Conservation (phyloP, 345 rosid species). For the Cardamine occulta region DNA sequence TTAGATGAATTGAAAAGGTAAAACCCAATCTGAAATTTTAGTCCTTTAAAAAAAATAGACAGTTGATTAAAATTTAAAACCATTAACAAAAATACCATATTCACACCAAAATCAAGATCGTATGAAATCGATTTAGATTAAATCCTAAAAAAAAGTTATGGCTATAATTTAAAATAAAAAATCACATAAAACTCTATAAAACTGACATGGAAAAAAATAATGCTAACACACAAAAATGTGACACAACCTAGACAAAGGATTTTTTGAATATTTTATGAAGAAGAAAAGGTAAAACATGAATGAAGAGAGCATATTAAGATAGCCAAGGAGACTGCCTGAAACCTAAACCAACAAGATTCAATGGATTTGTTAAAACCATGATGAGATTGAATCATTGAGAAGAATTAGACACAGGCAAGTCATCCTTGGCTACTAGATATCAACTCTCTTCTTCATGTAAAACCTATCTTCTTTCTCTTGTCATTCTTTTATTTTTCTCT, state of each 20-base stretch:
- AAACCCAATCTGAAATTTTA: neutral
- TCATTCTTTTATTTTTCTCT: slow-evolving; percentile 2
- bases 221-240: neutral
- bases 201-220: neutral
- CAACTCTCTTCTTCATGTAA: slow-evolving; percentile 35
- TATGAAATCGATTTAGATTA: neutral
- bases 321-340: slow-evolving; percentile 33
- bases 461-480: slow-evolving; percentile 33
- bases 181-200: neutral
- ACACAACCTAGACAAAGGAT: neutral
- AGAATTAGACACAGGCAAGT: slow-evolving; percentile 21
- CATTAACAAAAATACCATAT: too few relatives aligned
- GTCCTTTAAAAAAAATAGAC: neutral
- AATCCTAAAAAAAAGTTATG: neutral
- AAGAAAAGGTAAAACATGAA: slow-evolving; percentile 29
- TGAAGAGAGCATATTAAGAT: slow-evolving; percentile 20
- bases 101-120: too few relatives aligned
- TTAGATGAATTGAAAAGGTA: too few relatives aligned
- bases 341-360: slow-evolving; percentile 17
- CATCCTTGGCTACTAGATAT: slow-evolving; percentile 39
- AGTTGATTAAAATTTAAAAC: too few relatives aligned
- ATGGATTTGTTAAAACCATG: neutral
- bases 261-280: neutral
- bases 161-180: neutral
- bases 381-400: slow-evolving; percentile 12